These are phyloP conservation scores for Lachnellula suecica DNA, from an alignment of 2,329 filamentous ascomycete genomes.

Conservation along the genomic window DNA sequence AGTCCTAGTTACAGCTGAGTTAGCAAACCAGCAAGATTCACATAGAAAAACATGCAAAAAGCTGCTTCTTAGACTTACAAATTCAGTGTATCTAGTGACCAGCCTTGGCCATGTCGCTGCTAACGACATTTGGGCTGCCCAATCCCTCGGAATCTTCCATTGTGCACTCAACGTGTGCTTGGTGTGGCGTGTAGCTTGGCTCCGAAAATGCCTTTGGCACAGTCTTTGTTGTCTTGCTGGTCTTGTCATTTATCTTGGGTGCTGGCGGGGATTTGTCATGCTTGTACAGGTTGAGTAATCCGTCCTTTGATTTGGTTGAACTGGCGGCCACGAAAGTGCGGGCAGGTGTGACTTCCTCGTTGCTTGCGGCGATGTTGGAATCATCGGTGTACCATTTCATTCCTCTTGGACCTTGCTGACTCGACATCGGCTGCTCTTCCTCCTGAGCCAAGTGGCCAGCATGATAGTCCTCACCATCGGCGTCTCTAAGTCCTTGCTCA, in stretches of 20 bases:
- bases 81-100: not conserved
- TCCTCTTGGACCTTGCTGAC: conserved; percentile 15
- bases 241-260: not conserved
- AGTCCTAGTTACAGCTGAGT: conserved; percentile 23
- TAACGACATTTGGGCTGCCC: not conserved
- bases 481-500: conserved; percentile 10
- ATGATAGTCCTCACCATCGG: not conserved
- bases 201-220: not conserved
- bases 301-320: too few species aligned
- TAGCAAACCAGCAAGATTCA: conserved; percentile 22
- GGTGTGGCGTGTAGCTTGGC: not conserved
- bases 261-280: not conserved
- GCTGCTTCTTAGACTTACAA: not conserved
- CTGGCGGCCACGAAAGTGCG: too few species aligned
- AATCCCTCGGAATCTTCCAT: not conserved
- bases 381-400: conserved; percentile 26
- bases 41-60: not conserved
- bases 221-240: not conserved
- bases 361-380: too few species aligned
- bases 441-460: not conserved
- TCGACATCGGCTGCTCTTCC: conserved; percentile 9
- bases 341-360: too few species aligned
- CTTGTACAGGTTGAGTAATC: too few species aligned
- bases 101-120: conserved; percentile 3
- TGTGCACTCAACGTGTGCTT: not conserved